phyloP scores from a whole-genome alignment of 371 early-diverging fungal genomes.

The Actinomucor elegans region DNA sequence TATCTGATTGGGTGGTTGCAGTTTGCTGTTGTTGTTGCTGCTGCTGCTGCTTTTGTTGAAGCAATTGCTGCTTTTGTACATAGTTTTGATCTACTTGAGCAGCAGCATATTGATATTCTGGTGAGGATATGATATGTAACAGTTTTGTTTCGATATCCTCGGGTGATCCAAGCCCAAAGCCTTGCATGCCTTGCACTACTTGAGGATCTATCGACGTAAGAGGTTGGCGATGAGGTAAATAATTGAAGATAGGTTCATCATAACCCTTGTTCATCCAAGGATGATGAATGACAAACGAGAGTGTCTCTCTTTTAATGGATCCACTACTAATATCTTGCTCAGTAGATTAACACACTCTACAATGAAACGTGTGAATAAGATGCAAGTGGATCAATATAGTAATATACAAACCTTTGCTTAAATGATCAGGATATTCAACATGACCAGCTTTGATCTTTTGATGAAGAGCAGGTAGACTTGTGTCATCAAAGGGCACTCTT shows the following conservation, averaged over 20 bases:
- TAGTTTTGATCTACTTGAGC: slow-evolving; percentile 24
- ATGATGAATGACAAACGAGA: slow-evolving; percentile 63
- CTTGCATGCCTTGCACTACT: slow-evolving; percentile 44
- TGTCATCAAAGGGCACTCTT: slow-evolving; percentile 85
- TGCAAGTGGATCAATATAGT: background rate
- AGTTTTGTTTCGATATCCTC: slow-evolving; percentile 30
- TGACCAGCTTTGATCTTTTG: slow-evolving; percentile 63
- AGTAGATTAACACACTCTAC: slow-evolving; percentile 69
- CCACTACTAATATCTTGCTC: slow-evolving; percentile 64
- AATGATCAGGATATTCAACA: slow-evolving; percentile 47
- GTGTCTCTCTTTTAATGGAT: slow-evolving; percentile 58
- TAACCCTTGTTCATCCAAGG: slow-evolving; percentile 76
- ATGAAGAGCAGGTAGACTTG: slow-evolving; percentile 62
- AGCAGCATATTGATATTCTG: slow-evolving; percentile 38
- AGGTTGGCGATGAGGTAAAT: slow-evolving; percentile 38
- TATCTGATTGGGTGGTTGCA: background rate
- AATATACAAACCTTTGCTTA: slow-evolving; percentile 37
- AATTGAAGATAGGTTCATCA: slow-evolving; percentile 42
- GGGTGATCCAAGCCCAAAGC: slow-evolving; percentile 41
- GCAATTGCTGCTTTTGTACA: slow-evolving; percentile 6
- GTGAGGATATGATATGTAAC: slow-evolving; percentile 28
- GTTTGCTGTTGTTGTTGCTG: background rate
- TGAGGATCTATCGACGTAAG: slow-evolving; percentile 29
- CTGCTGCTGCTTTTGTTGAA: background rate
- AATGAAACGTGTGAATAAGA: background rate